Evolutionary conservation across 2,329 filamentous ascomycete species (phyloP), one percentile per base, ranked within the genome.

Genomic region (Rhynchosporium agropyri): DNA sequence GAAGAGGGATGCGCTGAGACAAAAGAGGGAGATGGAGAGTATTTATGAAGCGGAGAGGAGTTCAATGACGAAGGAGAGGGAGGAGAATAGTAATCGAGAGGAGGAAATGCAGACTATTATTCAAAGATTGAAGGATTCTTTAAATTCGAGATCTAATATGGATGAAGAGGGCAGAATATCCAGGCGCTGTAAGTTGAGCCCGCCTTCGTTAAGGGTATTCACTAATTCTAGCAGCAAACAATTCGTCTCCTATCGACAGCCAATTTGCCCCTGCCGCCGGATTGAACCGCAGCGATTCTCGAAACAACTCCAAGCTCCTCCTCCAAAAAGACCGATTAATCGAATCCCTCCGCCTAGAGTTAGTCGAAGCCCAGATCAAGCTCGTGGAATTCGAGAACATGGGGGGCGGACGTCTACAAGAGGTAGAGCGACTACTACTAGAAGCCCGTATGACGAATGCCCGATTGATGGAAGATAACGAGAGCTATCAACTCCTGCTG

Each of bases 261-360:
- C 91, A 91, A 72, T 97, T 97, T 73, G 93, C 93, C 8, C 93
- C 93, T 13, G 90, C 92, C 1, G 89, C 89, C 15, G 92, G 91
- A 3, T 78, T 96, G 60, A 88, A 94, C 71, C 89, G 92, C 68
- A 96, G 91, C 81, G 91, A 96, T 71, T 96, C 92, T 40, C 85
- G 90, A 67, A 96, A 91, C 75, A 94, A 90, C 77, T 96, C 92
- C 13, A 96, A 94, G 76, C 82, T 97, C 58, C 84, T 98, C 57
- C 83, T 96, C 70, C 93, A 98, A 76, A 99, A 98, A 76, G 95
- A 99, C 78, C 95, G 96, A 78, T 81, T 97, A 63, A 98, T 99
- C 70, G 94, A 98, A 76, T 92, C 90, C 10, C 81, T 99, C 66
- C 86, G 94, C 62, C 84, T 98, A 31, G 95, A 99, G 76, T 84